Base-by-base conservation (phyloP, 2,329 filamentous ascomycete genomes). In the Lecanoromycetidae sp. region DNA sequence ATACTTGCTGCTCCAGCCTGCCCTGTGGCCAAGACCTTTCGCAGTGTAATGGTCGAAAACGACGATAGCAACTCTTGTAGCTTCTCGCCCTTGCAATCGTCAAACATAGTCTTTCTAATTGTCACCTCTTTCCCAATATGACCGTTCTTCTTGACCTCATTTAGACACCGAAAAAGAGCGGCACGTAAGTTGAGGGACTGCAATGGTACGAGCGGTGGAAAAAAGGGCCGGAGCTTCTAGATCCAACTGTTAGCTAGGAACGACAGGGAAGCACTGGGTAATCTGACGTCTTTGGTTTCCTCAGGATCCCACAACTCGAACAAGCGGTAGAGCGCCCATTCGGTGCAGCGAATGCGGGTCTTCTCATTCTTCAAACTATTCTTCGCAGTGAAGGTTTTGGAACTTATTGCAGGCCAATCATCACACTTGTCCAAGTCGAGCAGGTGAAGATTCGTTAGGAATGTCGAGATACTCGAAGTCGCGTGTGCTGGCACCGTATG, bases 31-130 rank as follows among this genome's bases (percentile, higher is more conserved):
- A 84, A 65, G 1, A 76, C 64, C 58, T 82, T 87, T 58, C 84
- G 84, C 52, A 96, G 63, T 0, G 94, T 87, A 0, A 79, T 76
- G 12, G 84, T 84, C 1, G 90, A 95, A 57, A 98, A 93, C 0
- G 79, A 72, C 3, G 86, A 79, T 23, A 96, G 71, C 1, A 94
- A 68, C 60, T 98, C 91, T 60, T 88, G 87, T 46, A 96, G 77
- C 53, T 86, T 81, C 46, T 94, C 87, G 5, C 90, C 90, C 55
- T 84, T 88, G 66, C 91, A 98, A 57, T 98, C 90, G 60, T 98
- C 91, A 43, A 98, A 71, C 85, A 95, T 94, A 0, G 87, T 94
- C 68, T 94, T 95, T 43, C 91, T 79, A 26, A 96, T 67, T 1
- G 93, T 76, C 0, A 77, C 76, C 58, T 94, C 87, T 41, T 85